Conservation (phyloP, 2,329 filamentous ascomycete genomes). For the Neobulgaria alba region DNA sequence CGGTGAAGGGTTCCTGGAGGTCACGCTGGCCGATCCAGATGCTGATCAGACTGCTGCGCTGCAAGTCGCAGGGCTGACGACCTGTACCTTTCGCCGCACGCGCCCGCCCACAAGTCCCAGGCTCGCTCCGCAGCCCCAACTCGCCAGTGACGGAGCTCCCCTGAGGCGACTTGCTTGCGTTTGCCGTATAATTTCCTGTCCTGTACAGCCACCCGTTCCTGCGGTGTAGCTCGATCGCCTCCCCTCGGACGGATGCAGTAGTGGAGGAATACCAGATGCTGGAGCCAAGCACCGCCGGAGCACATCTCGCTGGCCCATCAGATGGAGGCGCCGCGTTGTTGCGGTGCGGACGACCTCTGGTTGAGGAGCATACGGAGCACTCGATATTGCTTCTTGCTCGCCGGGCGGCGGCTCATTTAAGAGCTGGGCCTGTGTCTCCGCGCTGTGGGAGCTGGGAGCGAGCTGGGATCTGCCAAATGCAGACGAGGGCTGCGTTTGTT, state of each 20-base stretch:
- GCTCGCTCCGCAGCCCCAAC: conserved; percentile 8
- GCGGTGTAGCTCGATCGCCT: conserved; percentile 23
- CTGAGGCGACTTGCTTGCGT: conserved; percentile 10
- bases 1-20: conserved; percentile 1
- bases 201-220: conserved; percentile 25
- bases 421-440: no score
- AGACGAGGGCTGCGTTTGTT: no score
- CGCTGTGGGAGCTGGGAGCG: no score
- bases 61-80: conserved; percentile 24
- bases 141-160: conserved; percentile 23
- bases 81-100: no score
- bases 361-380: no score
- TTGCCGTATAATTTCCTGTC: conserved; percentile 14
- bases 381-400: no score
- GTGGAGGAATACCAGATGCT: conserved; percentile 16
- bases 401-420: no score
- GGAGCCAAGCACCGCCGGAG: conserved; percentile 6
- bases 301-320: no score
- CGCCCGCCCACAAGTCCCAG: no score
- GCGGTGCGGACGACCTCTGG: no score
- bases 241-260: conserved; percentile 9
- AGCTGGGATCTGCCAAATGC: no score
- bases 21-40: neutral
- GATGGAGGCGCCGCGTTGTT: no score
- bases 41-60: conserved; percentile 4